Evolutionary conservation across 768 basidiomycete genomes (phyloP).

Genomic region (Psilocybe sp.): DNA sequence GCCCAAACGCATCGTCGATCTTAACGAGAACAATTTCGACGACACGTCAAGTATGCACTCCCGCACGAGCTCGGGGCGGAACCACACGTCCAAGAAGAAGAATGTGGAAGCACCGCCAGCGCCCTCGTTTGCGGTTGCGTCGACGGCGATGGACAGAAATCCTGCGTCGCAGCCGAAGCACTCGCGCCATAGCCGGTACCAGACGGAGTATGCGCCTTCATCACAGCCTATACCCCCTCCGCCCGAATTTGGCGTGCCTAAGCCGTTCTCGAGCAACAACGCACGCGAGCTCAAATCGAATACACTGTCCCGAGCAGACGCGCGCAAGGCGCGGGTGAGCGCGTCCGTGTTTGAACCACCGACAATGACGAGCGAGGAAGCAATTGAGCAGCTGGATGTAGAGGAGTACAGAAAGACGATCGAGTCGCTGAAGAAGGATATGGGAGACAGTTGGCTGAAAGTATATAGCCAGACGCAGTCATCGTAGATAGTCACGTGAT

Average conservation of each 20-base stretch:
- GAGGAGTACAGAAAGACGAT: slow-evolving; percentile 76
- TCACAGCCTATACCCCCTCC: slow-evolving; percentile 4
- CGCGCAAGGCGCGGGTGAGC: slow-evolving; percentile 51
- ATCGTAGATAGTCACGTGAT: slow-evolving; percentile 13
- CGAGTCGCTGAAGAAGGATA: slow-evolving; percentile 81
- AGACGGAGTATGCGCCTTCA: slow-evolving; percentile 41
- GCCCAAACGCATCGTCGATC: slow-evolving; percentile 74
- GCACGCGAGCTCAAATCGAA: slow-evolving; percentile 5
- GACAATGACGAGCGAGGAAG: slow-evolving; percentile 19
- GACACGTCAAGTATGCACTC: slow-evolving; percentile 24
- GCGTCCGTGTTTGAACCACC: slow-evolving; percentile 62
- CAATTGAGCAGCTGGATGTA: slow-evolving; percentile 36
- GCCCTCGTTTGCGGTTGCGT: background rate
- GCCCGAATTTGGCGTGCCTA: background rate
- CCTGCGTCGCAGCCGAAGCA: slow-evolving; percentile 11
- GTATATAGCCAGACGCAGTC: slow-evolving; percentile 55
- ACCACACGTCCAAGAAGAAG: background rate
- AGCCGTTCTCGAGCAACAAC: slow-evolving; percentile 20
- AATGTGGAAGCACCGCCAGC: slow-evolving; percentile 9
- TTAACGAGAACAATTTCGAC: slow-evolving; percentile 50
- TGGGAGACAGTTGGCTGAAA: slow-evolving; percentile 88
- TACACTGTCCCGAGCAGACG: slow-evolving; percentile 36
- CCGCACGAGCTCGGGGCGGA: slow-evolving; percentile 25
- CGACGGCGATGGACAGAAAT: slow-evolving; percentile 1
- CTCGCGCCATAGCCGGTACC: slow-evolving; percentile 47